Evolutionary conservation across 495 filamentous ascomycete genomes (phyloP).

Genomic region (Penicillium turbatum): DNA sequence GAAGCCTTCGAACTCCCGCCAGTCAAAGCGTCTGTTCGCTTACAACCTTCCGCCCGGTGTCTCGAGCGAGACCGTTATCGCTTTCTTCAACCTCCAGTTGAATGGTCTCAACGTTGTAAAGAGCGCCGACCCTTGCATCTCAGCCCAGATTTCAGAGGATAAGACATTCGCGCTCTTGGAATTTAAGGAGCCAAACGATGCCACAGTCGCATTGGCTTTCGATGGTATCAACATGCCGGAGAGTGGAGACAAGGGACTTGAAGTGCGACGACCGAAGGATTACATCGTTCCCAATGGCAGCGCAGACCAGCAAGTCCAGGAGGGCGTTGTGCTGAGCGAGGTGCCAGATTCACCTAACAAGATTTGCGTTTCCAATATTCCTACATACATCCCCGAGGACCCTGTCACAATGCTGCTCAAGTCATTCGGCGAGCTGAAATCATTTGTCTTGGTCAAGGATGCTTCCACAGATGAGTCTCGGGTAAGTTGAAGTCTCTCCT

Average conservation of each 20-base stretch:
- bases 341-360: conserved; percentile 94
- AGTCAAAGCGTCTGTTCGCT: conserved; percentile 85
- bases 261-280: conserved; percentile 89
- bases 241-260: conserved; percentile 58
- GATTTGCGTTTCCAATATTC: conserved; percentile 86
- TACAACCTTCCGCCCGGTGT: conserved; percentile 70
- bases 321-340: conserved; percentile 69
- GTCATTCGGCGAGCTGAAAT: conserved; percentile 88
- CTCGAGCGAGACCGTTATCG: conserved; percentile 65
- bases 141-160: conserved; percentile 76
- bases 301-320: conserved; percentile 73
- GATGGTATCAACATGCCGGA: conserved; percentile 88
- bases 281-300: conserved; percentile 85
- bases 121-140: conserved; percentile 79
- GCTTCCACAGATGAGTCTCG: conserved; percentile 78
- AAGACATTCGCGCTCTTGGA: conserved; percentile 78
- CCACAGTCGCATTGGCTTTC: conserved; percentile 85
- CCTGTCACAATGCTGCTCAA: conserved; percentile 85
- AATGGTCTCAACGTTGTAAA: conserved; percentile 90
- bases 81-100: conserved; percentile 94
- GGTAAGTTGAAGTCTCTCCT: conserved; percentile 51
- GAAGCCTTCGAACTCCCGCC: conserved; percentile 87
- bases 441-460: conserved; percentile 89
- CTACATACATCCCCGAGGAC: conserved; percentile 79
- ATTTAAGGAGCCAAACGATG: conserved; percentile 81